Evolutionary conservation across 2,329 filamentous ascomycete genomes (phyloP).

Genomic region (Colletotrichum sp.): DNA sequence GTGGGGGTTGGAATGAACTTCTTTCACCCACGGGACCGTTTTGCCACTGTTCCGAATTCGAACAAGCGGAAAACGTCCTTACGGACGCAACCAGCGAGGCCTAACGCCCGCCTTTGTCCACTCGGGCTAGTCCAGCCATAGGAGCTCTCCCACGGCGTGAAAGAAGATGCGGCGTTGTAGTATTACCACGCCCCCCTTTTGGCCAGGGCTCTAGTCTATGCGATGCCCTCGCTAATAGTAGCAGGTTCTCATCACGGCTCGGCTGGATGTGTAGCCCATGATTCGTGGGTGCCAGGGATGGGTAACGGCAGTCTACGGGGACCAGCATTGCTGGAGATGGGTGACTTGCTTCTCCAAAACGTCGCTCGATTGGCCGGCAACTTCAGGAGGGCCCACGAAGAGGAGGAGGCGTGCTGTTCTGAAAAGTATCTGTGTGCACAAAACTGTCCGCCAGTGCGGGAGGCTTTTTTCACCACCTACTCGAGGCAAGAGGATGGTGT

Average conservation of each 20-base stretch:
- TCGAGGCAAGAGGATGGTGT: neutral
- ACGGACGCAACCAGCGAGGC: slow-evolving; percentile 14
- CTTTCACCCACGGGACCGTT: neutral
- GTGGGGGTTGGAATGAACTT: neutral
- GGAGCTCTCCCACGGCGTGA: neutral
- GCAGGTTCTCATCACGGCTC: neutral
- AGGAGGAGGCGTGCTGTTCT: neutral
- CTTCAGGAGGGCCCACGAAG: neutral
- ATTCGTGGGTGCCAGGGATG: slow-evolving; percentile 13
- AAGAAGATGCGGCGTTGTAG: neutral
- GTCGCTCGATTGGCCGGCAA: neutral
- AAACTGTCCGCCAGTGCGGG: neutral
- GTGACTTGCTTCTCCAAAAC: neutral
- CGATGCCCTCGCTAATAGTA: neutral
- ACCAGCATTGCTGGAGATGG: neutral
- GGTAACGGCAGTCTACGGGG: neutral
- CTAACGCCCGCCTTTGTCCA: slow-evolving; percentile 10
- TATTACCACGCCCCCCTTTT: neutral
- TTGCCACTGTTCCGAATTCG: slow-evolving; percentile 15
- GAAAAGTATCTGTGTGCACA: slow-evolving; percentile 1
- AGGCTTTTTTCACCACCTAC: neutral
- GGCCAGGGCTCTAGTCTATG: neutral
- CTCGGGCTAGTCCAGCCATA: neutral
- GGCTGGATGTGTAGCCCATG: slow-evolving; percentile 6
- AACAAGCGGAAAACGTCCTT: neutral